Base-by-base conservation (phyloP, 2,329 filamentous ascomycete genomes). In the Fusarium aywerte region DNA sequence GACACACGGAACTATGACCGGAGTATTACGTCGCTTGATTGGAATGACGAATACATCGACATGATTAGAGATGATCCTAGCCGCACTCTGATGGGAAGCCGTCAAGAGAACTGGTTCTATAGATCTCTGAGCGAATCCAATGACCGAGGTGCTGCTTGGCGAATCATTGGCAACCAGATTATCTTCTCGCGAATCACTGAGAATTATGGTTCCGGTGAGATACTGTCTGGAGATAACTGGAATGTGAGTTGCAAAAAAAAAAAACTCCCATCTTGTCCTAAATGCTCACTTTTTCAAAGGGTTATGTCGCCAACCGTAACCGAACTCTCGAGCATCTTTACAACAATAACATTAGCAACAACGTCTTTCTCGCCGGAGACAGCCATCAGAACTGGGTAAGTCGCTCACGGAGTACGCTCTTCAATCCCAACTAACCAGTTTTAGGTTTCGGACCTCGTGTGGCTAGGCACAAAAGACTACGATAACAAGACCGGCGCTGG, bases 31-130 rank as follows among this genome's bases (percentile, higher is more conserved):
- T 75, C 76, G 20, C 68, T 82, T 0, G 23, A 32, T 20, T 62
- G 62, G 66, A 67, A 61, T 5, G 58, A 69, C 7, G 13, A 59
- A 5, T 69, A 64, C 3, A 57, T 69, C 29, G 40, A 56, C 8
- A 70, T 80, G 3, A 89, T 92, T 59, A 72, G 86, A 18, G 85
- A 92, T 67, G 89, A 93, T 56, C 86, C 89, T 4, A 84, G 87
- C 7, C 85, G 91, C 5, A 86, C 85, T 0, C 79, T 93, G 67
- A 92, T 93, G 90, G 91, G 91, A 4, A 81, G 84, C 2, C 84
- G 85, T 12, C 91, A 93, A 74, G 91, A 93, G 76, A 85, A 87
- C 69, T 93, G 91, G 91, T 89, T 92, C 77, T 91, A 90, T 75
- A 82, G 83, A 43, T 79, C 82, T 39, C 79, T 92, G 9, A 82